Base-by-base conservation (phyloP, 2,329 filamentous ascomycete species). In the Scytalidium sp. region DNA sequence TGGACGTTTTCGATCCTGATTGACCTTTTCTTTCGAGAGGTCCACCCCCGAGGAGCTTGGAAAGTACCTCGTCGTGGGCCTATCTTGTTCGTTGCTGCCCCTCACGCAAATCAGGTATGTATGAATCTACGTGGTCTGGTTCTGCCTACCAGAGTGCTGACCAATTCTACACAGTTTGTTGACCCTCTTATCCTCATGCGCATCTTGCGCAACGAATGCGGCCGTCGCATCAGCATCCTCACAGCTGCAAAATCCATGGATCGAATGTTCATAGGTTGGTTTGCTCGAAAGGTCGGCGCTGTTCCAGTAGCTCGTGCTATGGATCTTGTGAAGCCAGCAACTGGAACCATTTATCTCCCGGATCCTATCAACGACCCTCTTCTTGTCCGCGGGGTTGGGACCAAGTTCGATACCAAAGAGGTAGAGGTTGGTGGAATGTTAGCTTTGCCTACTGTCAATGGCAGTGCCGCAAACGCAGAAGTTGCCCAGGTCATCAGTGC, bases 11-110 rank as follows among this genome's bases (percentile, higher is more conserved):
- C 86, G 40, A 81, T 97, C 56, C 78, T 97, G 46, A 85, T 95
- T 57, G 94, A 99, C 70, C 84, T 97, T 59, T 99, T 99, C 81
- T 99, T 99, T 76, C 87, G 94, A 60, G 94, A 99, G 71, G 90
- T 99, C 15, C 92, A 97, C 67, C 94, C 94, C 11, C 83, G 94
- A 57, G 91, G 91, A 59, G 90, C 92, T 55, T 99, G 94, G 91
- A 93, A 92, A 70, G 88, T 99, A 41, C 94, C 94, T 41, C 84
- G 87, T 62, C 81, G 83, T 55, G 94, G 92, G 0, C 92, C 94
- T 1, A 83, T 99, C 55, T 89, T 99, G 52, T 94, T 99, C 64
- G 94, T 99, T 59, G 94, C 92, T 41, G 94, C 93, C 48, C 94
- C 94, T 58, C 94, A 99, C 76, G 93, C 93, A 52, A 99, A 99